A percentile compares a stretch with the other conserved stretches of the same genome.
These are phyloP conservation scores for Graphiopsis chlorocephala DNA, from an alignment of 2,329 filamentous ascomycete species.

Conservation along the genomic window DNA sequence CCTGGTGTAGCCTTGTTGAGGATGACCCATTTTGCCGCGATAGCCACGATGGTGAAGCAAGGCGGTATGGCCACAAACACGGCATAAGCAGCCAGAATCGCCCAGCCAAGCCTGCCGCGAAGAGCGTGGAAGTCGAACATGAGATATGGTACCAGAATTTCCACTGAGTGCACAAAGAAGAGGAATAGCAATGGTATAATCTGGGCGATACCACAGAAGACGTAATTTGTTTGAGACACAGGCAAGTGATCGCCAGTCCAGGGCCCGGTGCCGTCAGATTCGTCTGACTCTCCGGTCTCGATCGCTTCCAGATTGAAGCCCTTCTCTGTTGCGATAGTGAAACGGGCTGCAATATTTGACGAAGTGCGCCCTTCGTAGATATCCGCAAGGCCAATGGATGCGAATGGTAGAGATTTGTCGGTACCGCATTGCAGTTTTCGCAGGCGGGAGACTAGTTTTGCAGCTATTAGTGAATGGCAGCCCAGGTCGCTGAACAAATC, in stretches of 20 bases:
- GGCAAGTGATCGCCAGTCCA: slow-evolving; percentile 21
- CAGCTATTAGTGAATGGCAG: slow-evolving; percentile 72
- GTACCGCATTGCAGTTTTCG: slow-evolving; percentile 15
- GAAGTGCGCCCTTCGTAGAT: slow-evolving; percentile 27
- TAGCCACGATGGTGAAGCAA: slow-evolving; percentile 37
- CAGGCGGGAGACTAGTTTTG: slow-evolving; percentile 25
- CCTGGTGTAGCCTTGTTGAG: slow-evolving; percentile 53
- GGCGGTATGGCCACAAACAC: slow-evolving; percentile 22
- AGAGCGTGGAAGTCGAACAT: slow-evolving; percentile 23
- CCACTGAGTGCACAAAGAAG: slow-evolving; percentile 25
- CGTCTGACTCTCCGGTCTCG: slow-evolving; percentile 16
- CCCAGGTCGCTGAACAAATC: slow-evolving; percentile 72
- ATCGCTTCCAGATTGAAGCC: slow-evolving; percentile 13
- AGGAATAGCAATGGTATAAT: slow-evolving; percentile 25
- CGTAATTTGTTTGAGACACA: slow-evolving; percentile 21
- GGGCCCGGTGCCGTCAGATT: slow-evolving; percentile 20
- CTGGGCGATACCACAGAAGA: slow-evolving; percentile 25
- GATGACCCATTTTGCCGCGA: slow-evolving; percentile 53
- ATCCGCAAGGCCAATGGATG: slow-evolving; percentile 27
- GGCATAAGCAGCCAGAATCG: slow-evolving; percentile 23
- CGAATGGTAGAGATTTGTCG: slow-evolving; percentile 21
- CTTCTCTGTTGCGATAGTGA: slow-evolving; percentile 14
- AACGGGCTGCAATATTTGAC: slow-evolving; percentile 22
- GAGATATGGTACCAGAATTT: slow-evolving; percentile 27
- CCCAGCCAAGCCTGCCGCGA: slow-evolving; percentile 18